Percentiles rank a stretch among this genome's conserved stretches.
Evolutionary conservation across 176 grass and related monocot genomes (phyloP).

Genomic region (Bromus sterilis): DNA sequence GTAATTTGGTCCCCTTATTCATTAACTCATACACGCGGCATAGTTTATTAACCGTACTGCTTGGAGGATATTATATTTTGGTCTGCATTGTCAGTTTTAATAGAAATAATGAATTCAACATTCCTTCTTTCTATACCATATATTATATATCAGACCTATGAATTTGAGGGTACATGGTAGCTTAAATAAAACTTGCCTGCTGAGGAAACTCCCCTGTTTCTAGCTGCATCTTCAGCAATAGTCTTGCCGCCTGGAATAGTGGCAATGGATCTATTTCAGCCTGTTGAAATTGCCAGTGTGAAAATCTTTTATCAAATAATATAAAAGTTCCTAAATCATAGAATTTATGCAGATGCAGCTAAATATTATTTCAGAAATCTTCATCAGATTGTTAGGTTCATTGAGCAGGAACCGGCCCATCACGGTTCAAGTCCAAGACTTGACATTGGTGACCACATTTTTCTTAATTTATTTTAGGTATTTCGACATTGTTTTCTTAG

Average conservation of each 20-base stretch:
- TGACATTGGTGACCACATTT: no score
- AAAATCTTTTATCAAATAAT: background rate
- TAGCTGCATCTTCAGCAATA: constrained; percentile 21
- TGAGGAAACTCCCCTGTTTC: constrained; percentile 14
- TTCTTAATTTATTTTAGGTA: no score
- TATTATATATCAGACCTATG: no score
- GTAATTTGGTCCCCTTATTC: background rate
- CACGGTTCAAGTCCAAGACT: no score
- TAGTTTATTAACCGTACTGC: background rate
- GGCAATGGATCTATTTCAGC: constrained; percentile 19
- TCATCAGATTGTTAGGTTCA: no score
- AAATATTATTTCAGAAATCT: background rate
- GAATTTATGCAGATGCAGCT: background rate
- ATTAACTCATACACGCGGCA: background rate
- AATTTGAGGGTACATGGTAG: background rate
- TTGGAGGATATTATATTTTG: background rate
- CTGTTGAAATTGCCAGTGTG: background rate
- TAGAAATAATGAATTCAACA: background rate
- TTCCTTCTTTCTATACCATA: background rate
- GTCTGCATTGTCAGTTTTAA: background rate
- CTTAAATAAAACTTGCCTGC: background rate
- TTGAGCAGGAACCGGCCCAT: no score
- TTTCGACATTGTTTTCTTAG: no score
- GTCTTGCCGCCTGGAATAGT: background rate
- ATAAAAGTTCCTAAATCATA: background rate